Evolutionary conservation across 1,284 basidiomycete genomes (phyloP), one percentile per base, ranked within the genome.

Genomic region (Nidula niveotomentosa): DNA sequence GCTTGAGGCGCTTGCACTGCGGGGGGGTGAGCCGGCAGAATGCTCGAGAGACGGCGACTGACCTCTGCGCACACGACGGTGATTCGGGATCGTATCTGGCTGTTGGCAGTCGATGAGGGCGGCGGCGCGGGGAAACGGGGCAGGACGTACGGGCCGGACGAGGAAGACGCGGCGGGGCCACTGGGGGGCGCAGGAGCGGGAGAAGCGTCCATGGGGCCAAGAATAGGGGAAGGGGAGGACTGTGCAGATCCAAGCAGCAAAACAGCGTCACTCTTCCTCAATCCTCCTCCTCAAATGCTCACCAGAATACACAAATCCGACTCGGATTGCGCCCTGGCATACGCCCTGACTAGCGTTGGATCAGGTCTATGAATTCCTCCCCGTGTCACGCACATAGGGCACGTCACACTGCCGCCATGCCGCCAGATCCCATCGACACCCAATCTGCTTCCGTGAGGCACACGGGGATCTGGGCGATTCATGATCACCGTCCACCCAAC

Each of bases 21-120:
- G 54, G 36, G 55, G 49, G 52, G 53, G 50, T 43, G 30, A 23
- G 58, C 48, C 49, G 52, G 57, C 57, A 53, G 56, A 53, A 56
- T 49, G 52, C 39, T 53, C 34, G 36, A 23, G 51, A 52, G 36
- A 51, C 58, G 47, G 35, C 44, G 43, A 71, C 79, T 48, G 37
- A 90, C 89, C 83, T 91, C 89, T 66, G 85, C 88, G 60, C 89
- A 91, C 9, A 91, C 89, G 30, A 91, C 89, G 36, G 89, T 91
- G 59, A 91, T 85, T 52, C 90, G 79, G 0, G 90, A 88, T 53
- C 89, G 85, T 51, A 90, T 85, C 76, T 88, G 87, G 37, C 86
- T 89, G 64, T 30, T 55, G 36, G 50, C 45, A n/a, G 49, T 48
- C 41, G 49, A 58, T 57, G 52, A 55, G 56, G 23, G 33, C 36